Percentiles rank a stretch among this genome's conserved stretches.
These are phyloP conservation scores for Candida cerambycidarum DNA, from an alignment of 805 yeast species.

Conservation along the genomic window DNA sequence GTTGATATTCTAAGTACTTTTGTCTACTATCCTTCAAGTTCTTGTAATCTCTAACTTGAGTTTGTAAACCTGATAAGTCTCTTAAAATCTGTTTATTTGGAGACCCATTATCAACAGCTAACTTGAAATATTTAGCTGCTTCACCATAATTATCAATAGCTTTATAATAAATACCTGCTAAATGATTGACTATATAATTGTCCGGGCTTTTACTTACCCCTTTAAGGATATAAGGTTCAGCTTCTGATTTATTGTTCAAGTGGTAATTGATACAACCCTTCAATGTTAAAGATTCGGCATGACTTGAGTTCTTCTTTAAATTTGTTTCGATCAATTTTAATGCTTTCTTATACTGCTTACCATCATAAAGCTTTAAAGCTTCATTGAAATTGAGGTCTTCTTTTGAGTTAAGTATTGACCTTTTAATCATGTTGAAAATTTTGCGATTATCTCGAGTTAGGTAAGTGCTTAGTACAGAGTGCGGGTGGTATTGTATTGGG, in stretches of 20 bases:
- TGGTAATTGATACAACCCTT: constrained; percentile 72
- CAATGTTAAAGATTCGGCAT: constrained; percentile 79
- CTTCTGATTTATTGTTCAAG: constrained; percentile 57
- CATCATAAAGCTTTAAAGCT: constrained; percentile 80
- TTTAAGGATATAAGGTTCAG: constrained; percentile 56
- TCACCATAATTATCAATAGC: constrained; percentile 65
- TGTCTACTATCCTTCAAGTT: constrained; percentile 63
- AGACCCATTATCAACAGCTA: constrained; percentile 75
- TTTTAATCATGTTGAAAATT: constrained; percentile 7
- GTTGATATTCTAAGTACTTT: constrained; percentile 64
- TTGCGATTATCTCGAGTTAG: too few species aligned
- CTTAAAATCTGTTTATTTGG: constrained; percentile 75
- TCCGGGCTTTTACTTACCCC: constrained; percentile 60
- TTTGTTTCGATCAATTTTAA: constrained; percentile 72
- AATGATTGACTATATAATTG: constrained; percentile 77
- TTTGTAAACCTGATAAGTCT: constrained; percentile 77
- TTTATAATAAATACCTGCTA: constrained; percentile 81
- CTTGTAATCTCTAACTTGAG: constrained; percentile 75
- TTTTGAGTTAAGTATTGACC: constrained; percentile 46
- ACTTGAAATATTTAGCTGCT: constrained; percentile 75
- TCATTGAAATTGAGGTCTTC: constrained; percentile 77
- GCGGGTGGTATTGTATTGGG: too few species aligned
- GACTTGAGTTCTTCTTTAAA: constrained; percentile 70
- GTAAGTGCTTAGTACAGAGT: too few species aligned
- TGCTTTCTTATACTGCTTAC: constrained; percentile 84